Percentiles rank a stretch among this genome's conserved stretches.
Conservation (phyloP, 1,284 basidiomycete species). For the Rhodotorula sp. region DNA sequence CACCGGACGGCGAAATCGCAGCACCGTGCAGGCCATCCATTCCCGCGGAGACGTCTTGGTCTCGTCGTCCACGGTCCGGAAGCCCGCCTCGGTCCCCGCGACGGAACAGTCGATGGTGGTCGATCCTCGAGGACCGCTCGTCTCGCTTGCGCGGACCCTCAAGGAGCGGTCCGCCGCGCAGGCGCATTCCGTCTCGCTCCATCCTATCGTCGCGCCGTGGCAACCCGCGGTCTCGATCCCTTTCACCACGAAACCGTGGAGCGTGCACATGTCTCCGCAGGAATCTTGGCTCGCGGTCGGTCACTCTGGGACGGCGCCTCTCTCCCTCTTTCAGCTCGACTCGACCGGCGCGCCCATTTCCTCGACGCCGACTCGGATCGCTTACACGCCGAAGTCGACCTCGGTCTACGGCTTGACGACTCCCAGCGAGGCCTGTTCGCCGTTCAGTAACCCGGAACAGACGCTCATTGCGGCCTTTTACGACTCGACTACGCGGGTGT, state of each 20-base stretch:
- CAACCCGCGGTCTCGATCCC: neutral
- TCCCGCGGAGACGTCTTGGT: constrained; percentile 5
- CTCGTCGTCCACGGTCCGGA: constrained; percentile 8
- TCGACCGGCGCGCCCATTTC: constrained; percentile 10
- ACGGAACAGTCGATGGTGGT: neutral
- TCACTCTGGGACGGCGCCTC: constrained; percentile 9
- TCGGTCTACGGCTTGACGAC: constrained; percentile 29
- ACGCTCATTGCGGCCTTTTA: constrained; percentile 29
- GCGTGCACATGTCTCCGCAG: constrained; percentile 14
- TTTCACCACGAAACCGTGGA: constrained; percentile 27
- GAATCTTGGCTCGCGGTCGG: constrained; percentile 24
- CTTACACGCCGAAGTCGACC: constrained; percentile 4
- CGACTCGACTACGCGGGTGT: constrained; percentile 24
- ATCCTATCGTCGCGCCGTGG: constrained; percentile 23
- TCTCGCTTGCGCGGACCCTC: constrained; percentile 7
- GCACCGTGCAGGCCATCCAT: constrained; percentile 20
- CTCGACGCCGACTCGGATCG: neutral
- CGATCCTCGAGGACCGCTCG: neutral
- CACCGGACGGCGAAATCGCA: neutral
- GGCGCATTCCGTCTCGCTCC: constrained; percentile 9
- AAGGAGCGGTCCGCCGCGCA: constrained; percentile 17
- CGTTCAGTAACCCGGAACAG: constrained; percentile 13
- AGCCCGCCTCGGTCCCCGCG: neutral
- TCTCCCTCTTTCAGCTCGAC: constrained; percentile 15
- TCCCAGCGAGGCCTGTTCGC: constrained; percentile 2